Evolutionary conservation across 108 stramenopile species (phyloP), one percentile per base, ranked within the genome.

Genomic region (Stephanodiscus triporus): DNA sequence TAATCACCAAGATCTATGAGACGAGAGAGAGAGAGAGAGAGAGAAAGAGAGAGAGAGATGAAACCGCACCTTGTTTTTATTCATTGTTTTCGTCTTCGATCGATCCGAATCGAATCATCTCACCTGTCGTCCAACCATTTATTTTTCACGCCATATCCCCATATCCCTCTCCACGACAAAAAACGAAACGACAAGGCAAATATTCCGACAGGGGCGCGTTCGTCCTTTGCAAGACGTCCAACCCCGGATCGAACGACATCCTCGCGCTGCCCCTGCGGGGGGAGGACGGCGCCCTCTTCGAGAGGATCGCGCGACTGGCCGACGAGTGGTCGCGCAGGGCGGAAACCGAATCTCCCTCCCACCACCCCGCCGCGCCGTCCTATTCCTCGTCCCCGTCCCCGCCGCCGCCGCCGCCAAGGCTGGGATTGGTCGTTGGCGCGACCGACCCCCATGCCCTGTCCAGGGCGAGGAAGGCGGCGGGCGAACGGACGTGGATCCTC

Each of bases 191-290:
- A n/a, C n/a, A n/a, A 89, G 87, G 77, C 50, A 85, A 87, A 76
- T 95, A 95, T 73, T 50, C 73, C 29, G 53, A 81, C 36, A 88
- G 92, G 51, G 99, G 97, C 19, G 97, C 94, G 16, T 99, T 99
- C 73, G 66, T 99, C 27, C 80, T 99, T 27, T 99, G 99, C 92
- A 98, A 98, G 91, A 99, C 99, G 45, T 98, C 97, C 40, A 99
- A 99, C 83, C 91, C 92, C 19, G 94, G 95, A 59, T 94, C 95
- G 29, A 88, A 94, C 54, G 97, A 99, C 63, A 36, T 99, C 9
- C 82, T 98, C 50, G 88, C 95, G 17, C 79, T 96, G 9, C 27
- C 70, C 5, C 75, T 98, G 50, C 50, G 43, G 73, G 40, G 40
- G 40, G 51, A 67, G 32, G 66, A 68, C 36, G 81, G 78, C 60